These are phyloP conservation scores for Afroboletus lepidellus DNA, from an alignment of 1,284 basidiomycete genomes.

Conservation along the genomic window DNA sequence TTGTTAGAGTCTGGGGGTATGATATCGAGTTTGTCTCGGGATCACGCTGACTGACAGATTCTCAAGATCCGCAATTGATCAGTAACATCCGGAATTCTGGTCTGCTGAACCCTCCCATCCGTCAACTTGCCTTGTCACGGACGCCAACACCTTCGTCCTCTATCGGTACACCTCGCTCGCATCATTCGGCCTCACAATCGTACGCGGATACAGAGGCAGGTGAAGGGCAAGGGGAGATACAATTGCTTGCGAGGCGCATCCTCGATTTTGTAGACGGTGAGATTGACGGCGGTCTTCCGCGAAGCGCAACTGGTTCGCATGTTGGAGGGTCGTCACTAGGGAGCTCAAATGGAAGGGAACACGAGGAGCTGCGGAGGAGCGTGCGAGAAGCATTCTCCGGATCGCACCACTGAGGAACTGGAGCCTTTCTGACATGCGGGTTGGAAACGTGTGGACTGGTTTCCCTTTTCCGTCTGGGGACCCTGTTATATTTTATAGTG, in stretches of 20 bases:
- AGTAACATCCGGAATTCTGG: constrained; percentile 85
- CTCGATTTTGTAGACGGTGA: constrained; percentile 82
- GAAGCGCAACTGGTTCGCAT: constrained; percentile 62
- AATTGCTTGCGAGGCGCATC: constrained; percentile 79
- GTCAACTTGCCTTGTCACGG: constrained; percentile 74
- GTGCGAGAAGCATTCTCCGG: constrained; percentile 74
- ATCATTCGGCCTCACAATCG: constrained; percentile 65
- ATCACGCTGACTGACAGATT: background rate
- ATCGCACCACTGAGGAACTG: constrained; percentile 41
- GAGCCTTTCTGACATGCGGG: background rate
- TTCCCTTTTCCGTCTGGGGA: background rate
- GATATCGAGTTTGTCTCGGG: constrained; percentile 13
- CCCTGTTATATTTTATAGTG: constrained; percentile 11
- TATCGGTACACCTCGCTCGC: constrained; percentile 70
- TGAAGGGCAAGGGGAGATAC: constrained; percentile 86
- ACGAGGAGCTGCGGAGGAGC: constrained; percentile 76
- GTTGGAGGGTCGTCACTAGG: constrained; percentile 61
- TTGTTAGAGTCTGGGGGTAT: constrained; percentile 89
- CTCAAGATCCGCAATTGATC: constrained; percentile 81
- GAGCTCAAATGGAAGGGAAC: constrained; percentile 57
- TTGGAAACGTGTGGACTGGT: background rate
- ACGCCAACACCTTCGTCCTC: constrained; percentile 72
- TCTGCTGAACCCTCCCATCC: constrained; percentile 81
- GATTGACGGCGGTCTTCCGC: constrained; percentile 52
- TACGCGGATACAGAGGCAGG: constrained; percentile 81